Evolutionary conservation across 2,329 filamentous ascomycete genomes (phyloP).

Genomic region (Onygenales sp.): DNA sequence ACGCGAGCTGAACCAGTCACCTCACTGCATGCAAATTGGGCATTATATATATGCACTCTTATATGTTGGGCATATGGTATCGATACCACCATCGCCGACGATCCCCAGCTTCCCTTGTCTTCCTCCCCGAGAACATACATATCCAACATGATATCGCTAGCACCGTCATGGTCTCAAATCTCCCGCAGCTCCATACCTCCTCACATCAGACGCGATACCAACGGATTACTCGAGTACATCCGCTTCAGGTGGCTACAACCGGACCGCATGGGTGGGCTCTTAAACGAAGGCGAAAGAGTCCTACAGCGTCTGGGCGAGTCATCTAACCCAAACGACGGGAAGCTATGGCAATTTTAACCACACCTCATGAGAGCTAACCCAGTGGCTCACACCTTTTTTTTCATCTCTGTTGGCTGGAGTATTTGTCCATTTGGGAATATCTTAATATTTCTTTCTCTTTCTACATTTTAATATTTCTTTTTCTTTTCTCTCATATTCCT

Average conservation of each 20-base stretch:
- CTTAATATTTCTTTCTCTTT: neutral
- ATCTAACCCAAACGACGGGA: slow-evolving; percentile 9
- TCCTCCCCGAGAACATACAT: slow-evolving; percentile 13
- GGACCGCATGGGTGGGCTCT: slow-evolving; percentile 21
- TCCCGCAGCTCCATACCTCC: slow-evolving; percentile 11
- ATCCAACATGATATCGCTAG: slow-evolving; percentile 12
- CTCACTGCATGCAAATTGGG: slow-evolving; percentile 26
- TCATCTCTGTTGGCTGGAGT: neutral
- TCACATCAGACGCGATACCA: slow-evolving; percentile 15
- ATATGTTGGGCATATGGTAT: slow-evolving; percentile 27
- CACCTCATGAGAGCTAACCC: no score
- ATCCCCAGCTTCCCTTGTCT: neutral
- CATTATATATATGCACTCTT: slow-evolving; percentile 22
- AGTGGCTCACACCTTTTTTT: neutral
- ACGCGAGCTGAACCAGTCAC: slow-evolving; percentile 9
- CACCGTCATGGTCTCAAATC: slow-evolving; percentile 11
- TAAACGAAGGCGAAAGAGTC: slow-evolving; percentile 25
- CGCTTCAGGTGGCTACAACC: slow-evolving; percentile 17
- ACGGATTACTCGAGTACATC: slow-evolving; percentile 21
- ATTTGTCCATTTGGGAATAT: slow-evolving; percentile 1
- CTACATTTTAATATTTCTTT: neutral
- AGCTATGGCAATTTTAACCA: slow-evolving; percentile 19
- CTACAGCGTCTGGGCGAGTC: slow-evolving; percentile 21
- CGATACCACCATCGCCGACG: slow-evolving; percentile 1
- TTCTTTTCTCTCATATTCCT: neutral